A percentile compares a stretch with the other conserved stretches of the same genome.
Conservation (phyloP, 495 filamentous ascomycete genomes). For the Penicillium manginii region DNA sequence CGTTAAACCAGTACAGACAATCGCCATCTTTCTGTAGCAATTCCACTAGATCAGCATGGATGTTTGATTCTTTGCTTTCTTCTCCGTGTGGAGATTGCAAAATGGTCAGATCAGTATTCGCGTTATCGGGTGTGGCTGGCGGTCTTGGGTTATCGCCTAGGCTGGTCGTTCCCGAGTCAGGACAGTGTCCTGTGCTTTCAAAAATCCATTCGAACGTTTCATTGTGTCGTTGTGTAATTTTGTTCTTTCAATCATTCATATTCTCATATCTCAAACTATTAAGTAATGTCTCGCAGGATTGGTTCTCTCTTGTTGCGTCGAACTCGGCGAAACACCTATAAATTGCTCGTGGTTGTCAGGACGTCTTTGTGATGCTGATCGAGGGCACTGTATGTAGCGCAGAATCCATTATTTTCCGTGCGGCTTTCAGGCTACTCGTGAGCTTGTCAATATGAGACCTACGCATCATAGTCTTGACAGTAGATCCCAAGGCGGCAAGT, state of each 20-base stretch:
- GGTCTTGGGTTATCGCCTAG: not conserved
- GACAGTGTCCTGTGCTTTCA: not conserved
- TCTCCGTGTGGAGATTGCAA: not conserved
- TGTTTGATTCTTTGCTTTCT: not conserved
- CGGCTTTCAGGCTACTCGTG: not conserved
- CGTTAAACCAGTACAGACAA: slow-evolving; percentile 10
- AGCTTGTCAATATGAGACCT: slow-evolving; percentile 1
- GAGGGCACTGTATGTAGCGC: not conserved
- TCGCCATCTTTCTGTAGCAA: slow-evolving; percentile 2
- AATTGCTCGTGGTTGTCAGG: not conserved
- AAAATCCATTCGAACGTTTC: slow-evolving; percentile 8
- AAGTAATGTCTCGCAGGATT: slow-evolving; percentile 6
- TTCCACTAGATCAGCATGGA: not conserved
- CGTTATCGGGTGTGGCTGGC: not conserved
- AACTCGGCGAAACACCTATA: not conserved
- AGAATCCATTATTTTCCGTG: not conserved
- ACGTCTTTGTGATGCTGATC: slow-evolving; percentile 5
- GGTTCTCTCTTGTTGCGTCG: not conserved
- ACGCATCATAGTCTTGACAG: not conserved
- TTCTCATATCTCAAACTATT: slow-evolving; percentile 2
- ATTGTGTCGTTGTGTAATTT: slow-evolving; percentile 1
- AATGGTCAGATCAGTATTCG: not conserved
- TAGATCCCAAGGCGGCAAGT: not conserved
- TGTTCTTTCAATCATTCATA: slow-evolving; percentile 8
- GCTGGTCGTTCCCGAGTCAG: too few relatives aligned